Percentiles rank a stretch among this genome's conserved stretches.
Conservation (phyloP, 768 basidiomycete species). For the Tulasnella sp. region DNA sequence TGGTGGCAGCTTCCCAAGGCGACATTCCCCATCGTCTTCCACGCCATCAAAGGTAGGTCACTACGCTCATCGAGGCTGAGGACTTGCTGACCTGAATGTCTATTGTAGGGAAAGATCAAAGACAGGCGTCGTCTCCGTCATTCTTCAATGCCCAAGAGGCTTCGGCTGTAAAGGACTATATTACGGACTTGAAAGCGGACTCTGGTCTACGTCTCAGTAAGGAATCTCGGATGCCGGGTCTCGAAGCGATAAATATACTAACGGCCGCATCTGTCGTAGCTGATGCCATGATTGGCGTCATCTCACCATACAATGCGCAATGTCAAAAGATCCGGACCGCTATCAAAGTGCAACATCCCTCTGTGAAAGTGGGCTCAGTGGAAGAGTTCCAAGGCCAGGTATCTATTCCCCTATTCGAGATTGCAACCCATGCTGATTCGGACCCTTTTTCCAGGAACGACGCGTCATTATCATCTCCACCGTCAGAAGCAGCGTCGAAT, state of each 20-base stretch:
- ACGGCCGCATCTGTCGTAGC: conserved; percentile 15
- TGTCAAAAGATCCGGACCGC: conserved; percentile 25
- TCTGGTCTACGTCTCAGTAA: conserved; percentile 23
- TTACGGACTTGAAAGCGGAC: conserved; percentile 20
- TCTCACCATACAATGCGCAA: conserved; percentile 33
- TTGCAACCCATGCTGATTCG: background rate
- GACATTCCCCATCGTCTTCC: background rate
- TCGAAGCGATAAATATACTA: background rate
- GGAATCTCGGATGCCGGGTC: conserved; percentile 10
- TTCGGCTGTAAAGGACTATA: background rate
- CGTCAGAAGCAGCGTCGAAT: conserved; percentile 42
- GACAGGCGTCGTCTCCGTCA: conserved; percentile 2
- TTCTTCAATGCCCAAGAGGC: conserved; percentile 12
- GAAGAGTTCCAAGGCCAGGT: conserved; percentile 36
- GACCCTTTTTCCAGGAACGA: conserved; percentile 35
- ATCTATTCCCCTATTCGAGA: background rate
- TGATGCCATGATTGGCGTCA: conserved; percentile 28
- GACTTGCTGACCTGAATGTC: background rate
- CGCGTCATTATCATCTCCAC: conserved; percentile 48
- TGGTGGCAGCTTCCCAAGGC: background rate
- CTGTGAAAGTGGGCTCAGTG: conserved; percentile 28
- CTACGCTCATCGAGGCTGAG: background rate
- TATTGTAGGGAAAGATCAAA: conserved; percentile 1
- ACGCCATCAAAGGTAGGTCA: background rate
- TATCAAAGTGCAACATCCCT: conserved; percentile 17